Base-by-base conservation (phyloP, 2,329 filamentous ascomycete genomes). In the Davidsoniella virescens region DNA sequence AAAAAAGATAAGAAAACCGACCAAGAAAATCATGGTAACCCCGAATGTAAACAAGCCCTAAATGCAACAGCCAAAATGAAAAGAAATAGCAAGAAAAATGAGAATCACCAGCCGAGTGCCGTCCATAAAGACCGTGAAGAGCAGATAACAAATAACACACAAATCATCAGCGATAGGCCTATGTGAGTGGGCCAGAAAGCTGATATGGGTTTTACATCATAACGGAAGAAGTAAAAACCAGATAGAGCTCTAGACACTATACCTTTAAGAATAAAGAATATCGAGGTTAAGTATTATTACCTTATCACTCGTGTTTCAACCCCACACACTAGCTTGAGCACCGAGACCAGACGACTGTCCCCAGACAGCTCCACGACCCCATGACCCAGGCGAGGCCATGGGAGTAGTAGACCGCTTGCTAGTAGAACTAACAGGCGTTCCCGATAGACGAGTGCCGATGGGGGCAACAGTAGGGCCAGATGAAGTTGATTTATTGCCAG, bases 281-380 rank as follows among this genome's bases (percentile, higher is more conserved):
- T 33, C 4, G 29, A 33, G 2, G 29, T 33, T 33, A 33, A 4
- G 29, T 5, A 33, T 33, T 33, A 33, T 8, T 5, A 9, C 29
- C 12, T 33, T 33, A 33, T 33, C 29, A 23, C 29, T 33, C 29
- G 26, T 20, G 12, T 25, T 51, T 55, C 80, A 95, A 59, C 88
- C 88, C 88, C 88, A 96, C 58, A 95, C 90, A 56, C 87, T 93
- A 56, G 88, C 87, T 64, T 93, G 87, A 54, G 88, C 84, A 56
- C 87, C 85, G 54, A 93, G 78, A 47, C 79, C 78, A 56, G 80
- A 84, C 60, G 84, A 86, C 60, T 80, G 82, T 53, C 87, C 84
- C 88, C 88, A 94, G 43, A 90, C 85, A 38, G 80, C 82, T 57
- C 84, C 82, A 61, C 79, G 82, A 50, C 84, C 80, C 88, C 88